Percentiles rank a stretch among this genome's conserved stretches.
Evolutionary conservation across 2,329 filamentous ascomycete genomes (phyloP).

Genomic region (Paracorniculantispora psalliotae): DNA sequence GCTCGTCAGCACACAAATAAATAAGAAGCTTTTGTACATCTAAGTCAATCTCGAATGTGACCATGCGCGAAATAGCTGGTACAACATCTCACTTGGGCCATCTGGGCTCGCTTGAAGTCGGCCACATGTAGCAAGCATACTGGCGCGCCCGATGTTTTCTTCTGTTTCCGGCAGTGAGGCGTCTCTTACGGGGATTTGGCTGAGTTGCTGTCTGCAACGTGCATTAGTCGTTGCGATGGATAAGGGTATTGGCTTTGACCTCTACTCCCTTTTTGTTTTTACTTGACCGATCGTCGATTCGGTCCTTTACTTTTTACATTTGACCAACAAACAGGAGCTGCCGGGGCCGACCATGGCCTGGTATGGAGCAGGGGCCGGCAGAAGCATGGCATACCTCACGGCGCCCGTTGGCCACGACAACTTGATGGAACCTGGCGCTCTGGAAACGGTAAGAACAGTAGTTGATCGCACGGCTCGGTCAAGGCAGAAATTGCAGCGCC

Average conservation of each 20-base stretch:
- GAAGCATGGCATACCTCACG: neutral
- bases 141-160: neutral
- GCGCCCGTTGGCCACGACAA: neutral
- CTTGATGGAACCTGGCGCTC: neutral
- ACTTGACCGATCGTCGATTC: neutral
- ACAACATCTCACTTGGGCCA: neutral
- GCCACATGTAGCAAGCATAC: neutral
- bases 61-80: neutral
- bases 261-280: neutral
- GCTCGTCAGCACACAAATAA: neutral
- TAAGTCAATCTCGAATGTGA: conserved; percentile 8
- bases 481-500: neutral
- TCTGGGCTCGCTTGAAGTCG: neutral
- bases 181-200: neutral
- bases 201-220: neutral
- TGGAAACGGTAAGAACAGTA: neutral
- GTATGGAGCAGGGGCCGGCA: neutral
- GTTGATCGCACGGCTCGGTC: neutral
- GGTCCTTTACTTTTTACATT: neutral
- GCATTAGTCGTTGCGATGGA: neutral
- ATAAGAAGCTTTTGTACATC: neutral
- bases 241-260: neutral
- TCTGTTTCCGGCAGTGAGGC: too few species aligned
- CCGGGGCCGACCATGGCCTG: neutral
- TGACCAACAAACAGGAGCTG: neutral